Evolutionary conservation across 495 filamentous ascomycete genomes (phyloP), one percentile per base, ranked within the genome.

Genomic region (Recurvomyces mirabilis): DNA sequence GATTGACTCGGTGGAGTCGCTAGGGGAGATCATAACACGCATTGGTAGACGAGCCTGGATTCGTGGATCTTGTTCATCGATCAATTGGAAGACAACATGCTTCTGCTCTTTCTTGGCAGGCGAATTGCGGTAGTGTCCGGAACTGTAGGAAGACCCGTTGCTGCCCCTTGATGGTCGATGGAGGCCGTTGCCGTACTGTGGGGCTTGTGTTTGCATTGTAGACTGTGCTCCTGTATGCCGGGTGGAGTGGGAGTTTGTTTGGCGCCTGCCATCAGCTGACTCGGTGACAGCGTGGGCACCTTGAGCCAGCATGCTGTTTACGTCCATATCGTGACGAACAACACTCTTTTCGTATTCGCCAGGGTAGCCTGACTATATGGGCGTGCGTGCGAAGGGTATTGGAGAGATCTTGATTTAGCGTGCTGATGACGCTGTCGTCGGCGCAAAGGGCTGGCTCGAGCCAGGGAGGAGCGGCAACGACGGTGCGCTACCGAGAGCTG

Each of bases 1-100:
- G 62, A 98, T 96, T 19, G 86, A 93, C 49, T 94, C 87, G 4
- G 91, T 98, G 34, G 82, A 82, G 67, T 98, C 91, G 65, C 94
- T 86, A 17, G 84, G 83, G 52, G 75, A 87, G 35, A 98, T 95
- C 38, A 84, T 79, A 24, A 98, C 87, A 55, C 86, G 76, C 74
- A 96, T 81, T 11, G 91, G 89, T 41, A 93, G 73, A 50, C 87
- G 77, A 53, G 81, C 85, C 47, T 77, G 74, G 46, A 78, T 74
- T 58, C 82, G 78, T 46, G 81, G 74, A 38, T 75, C 76, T 40
- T 83, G 74, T 47, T 78, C 73, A 57, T 86, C 79, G 22, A 91
- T 71, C 20, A 95, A 73, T 63, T 88, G 77, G 61, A 98, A 98
- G 57, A 80, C 68, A 61, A 94, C 78, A 54, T 78, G 78, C 65